A percentile compares a stretch with the other conserved stretches of the same genome.
phyloP scores from a whole-genome alignment of 139 green algal genomes.

The Edaphochlamys debaryana region DNA sequence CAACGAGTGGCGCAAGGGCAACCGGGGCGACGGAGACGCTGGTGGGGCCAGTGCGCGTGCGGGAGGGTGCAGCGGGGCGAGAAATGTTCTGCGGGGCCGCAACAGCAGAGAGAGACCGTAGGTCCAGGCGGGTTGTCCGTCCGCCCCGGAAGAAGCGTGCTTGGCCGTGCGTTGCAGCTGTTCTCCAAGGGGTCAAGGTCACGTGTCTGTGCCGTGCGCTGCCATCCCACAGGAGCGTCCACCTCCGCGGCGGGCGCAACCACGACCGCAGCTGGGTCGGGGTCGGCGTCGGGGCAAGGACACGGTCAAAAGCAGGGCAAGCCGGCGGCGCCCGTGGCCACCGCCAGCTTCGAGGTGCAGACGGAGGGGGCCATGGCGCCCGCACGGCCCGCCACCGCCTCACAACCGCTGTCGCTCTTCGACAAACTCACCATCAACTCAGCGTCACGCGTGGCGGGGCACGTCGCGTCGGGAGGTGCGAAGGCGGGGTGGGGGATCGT shows the following conservation, averaged over 20 bases:
- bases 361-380: slow-evolving; percentile 17
- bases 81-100: neutral
- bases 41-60: too few species aligned
- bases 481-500: neutral
- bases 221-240: neutral
- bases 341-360: slow-evolving; percentile 25
- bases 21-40: slow-evolving; percentile 2
- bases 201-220: too few species aligned
- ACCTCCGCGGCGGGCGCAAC: neutral
- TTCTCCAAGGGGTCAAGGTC: too few species aligned
- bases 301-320: too few species aligned
- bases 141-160: too few species aligned
- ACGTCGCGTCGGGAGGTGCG: slow-evolving; percentile 23
- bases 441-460: slow-evolving; percentile 9
- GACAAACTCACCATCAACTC: slow-evolving; percentile 41
- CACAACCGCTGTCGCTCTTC: slow-evolving; percentile 37
- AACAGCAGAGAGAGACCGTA: too few species aligned
- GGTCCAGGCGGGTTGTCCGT: too few species aligned
- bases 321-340: too few species aligned
- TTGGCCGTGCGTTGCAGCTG: too few species aligned
- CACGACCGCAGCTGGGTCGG: too few species aligned
- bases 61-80: neutral
- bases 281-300: too few species aligned
- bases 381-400: slow-evolving; percentile 14
- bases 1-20: slow-evolving; percentile 56